Base-by-base conservation (phyloP, 805 yeast genomes). In the Candida glaebosa region DNA sequence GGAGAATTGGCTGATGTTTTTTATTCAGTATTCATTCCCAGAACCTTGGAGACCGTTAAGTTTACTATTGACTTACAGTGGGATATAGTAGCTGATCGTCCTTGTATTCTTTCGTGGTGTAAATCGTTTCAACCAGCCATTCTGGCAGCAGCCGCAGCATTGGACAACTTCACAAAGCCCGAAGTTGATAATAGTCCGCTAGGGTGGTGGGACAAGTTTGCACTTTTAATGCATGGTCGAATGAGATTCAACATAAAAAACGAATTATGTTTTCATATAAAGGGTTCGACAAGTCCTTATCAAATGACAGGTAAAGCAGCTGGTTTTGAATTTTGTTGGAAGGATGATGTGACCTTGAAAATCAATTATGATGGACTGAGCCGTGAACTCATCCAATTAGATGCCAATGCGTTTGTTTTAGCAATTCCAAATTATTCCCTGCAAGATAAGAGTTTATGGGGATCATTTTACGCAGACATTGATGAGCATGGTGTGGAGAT, bases 271-370 rank as follows among this genome's bases (percentile, higher is more conserved):
- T 63, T 82, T 20, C 82, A 81, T 51, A 79, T 82, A 41, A 82
- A 82, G 51, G 76, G 84, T 34, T 75, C 83, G 0, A 58, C 63
- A 24, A 70, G 76, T 30, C 89, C 89, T 0, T 81, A 81, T 49
- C 71, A 73, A 18, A 53, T 81, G 12, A 60, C 72, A 15, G 87
- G 84, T 18, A 66, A 65, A 34, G 74, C 78, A 36, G 74, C 85
- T 1, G 89, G 89, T 3, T 69, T 82, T 45, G 80, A 79, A 0
- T 82, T 81, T 51, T 69, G 78, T 44, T 82, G 87, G 87, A 69
- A 72, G 44, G 74, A 79, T 18, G 71, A 77, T 42, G 81, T 78
- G 0, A 56, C 55, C 14, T 54, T 82, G 19, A 58, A 64, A 19
- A 61, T 82, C 15, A 81, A 82, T 58, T 76, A 71, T n/a, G 61